A percentile compares a stretch with the other conserved stretches of the same genome.
Evolutionary conservation across 768 basidiomycete genomes (phyloP).

Genomic region (Pholiota conissans): DNA sequence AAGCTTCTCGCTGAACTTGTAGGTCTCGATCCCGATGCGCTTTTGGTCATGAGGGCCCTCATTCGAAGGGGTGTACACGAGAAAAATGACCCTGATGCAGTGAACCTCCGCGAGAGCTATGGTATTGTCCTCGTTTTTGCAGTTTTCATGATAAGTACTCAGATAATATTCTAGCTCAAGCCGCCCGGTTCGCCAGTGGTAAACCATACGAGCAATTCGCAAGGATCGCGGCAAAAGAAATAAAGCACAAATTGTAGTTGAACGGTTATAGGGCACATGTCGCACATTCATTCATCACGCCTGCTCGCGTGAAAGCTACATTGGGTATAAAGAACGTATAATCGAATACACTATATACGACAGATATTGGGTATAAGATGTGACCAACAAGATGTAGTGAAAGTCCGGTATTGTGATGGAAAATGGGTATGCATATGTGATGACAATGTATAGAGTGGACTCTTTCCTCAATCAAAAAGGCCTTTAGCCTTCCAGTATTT

Average conservation of each 20-base stretch:
- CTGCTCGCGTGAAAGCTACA: no score
- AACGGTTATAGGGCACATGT: not conserved
- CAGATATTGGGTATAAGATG: not conserved
- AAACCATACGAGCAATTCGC: conserved; percentile 53
- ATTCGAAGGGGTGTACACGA: conserved; percentile 57
- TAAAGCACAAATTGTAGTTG: conserved; percentile 63
- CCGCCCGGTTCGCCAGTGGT: conserved; percentile 61
- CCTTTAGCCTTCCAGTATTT: conserved; percentile 22
- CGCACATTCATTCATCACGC: no score
- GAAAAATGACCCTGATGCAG: conserved; percentile 62
- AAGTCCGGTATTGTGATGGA: no score
- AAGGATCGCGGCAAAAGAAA: conserved; percentile 60
- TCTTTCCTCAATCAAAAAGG: conserved; percentile 5
- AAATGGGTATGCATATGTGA: no score
- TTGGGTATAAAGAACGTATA: no score
- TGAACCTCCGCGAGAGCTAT: conserved; percentile 69
- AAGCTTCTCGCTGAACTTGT: conserved; percentile 54
- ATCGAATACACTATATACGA: not conserved
- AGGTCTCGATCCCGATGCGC: conserved; percentile 55
- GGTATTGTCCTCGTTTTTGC: conserved; percentile 27
- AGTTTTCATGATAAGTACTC: not conserved
- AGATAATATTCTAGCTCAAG: conserved; percentile 46
- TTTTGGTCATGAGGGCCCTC: conserved; percentile 53
- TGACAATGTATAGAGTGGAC: not conserved
- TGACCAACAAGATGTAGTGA: no score